Percentiles rank a stretch among this genome's conserved stretches.
Conservation (phyloP, 2,329 filamentous ascomycete genomes). For the Alternaria arbusti region DNA sequence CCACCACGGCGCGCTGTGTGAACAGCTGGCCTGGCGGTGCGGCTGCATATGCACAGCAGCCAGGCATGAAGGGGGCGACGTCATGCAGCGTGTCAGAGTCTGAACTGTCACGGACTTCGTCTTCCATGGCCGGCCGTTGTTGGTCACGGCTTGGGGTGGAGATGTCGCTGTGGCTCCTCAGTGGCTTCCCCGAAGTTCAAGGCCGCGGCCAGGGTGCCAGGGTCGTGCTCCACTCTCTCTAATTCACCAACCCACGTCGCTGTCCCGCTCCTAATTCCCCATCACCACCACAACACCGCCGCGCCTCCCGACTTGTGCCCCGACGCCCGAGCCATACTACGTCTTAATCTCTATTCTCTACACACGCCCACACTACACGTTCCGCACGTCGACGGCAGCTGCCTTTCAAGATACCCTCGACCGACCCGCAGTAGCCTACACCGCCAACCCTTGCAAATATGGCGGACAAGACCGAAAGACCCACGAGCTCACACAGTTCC, state of each 20-base stretch:
- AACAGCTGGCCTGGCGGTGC: conserved; percentile 13
- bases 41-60: conserved; percentile 1
- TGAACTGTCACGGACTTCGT: background rate
- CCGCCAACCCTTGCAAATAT: conserved; percentile 22
- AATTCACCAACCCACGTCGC: conserved; percentile 19
- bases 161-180: conserved; percentile 8
- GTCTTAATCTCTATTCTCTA: conserved; percentile 13
- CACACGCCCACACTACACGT: background rate
- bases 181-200: conserved; percentile 13
- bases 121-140: background rate
- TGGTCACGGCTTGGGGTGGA: background rate
- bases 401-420: conserved; percentile 15
- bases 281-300: conserved; percentile 6
- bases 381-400: conserved; percentile 22
- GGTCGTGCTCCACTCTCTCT: conserved; percentile 14
- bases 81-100: background rate
- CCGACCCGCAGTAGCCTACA: conserved; percentile 14
- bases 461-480: conserved; percentile 31
- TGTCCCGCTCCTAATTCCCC: conserved; percentile 17
- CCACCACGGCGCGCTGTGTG: conserved; percentile 2
- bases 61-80: conserved; percentile 1
- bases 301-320: background rate
- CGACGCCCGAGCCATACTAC: conserved; percentile 2
- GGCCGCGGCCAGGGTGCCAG: conserved; percentile 14
- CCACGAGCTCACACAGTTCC: conserved; percentile 43